Conservation (phyloP, 2,329 filamentous ascomycete species). For the Polytolypa hystricis region DNA sequence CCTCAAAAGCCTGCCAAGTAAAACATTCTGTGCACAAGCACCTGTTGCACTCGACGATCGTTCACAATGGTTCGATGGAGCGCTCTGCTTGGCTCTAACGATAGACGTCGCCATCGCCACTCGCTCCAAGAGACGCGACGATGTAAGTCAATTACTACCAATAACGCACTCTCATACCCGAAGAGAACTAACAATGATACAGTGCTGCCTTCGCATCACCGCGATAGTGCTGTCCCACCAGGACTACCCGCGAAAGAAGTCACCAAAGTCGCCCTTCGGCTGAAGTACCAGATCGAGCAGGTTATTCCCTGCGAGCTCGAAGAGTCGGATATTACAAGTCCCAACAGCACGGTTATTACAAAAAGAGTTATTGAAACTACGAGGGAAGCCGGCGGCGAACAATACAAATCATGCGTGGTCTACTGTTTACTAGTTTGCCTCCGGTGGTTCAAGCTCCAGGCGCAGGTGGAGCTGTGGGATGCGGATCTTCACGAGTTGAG, state of each 20-base stretch:
- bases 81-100: conserved; percentile 21
- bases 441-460: conserved; percentile 70
- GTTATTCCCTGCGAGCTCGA: conserved; percentile 85
- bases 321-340: conserved; percentile 58
- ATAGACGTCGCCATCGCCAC: conserved; percentile 20
- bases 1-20: too few species aligned
- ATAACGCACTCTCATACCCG: neutral
- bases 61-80: conserved; percentile 29
- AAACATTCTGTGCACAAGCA: too few species aligned
- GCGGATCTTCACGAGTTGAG: conserved; percentile 70
- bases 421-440: conserved; percentile 67
- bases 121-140: conserved; percentile 29
- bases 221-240: conserved; percentile 38
- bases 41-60: too few species aligned
- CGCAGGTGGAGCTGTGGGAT: conserved; percentile 78
- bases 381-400: conserved; percentile 63
- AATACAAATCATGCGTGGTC: conserved; percentile 69
- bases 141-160: conserved; percentile 24
- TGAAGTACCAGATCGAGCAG: conserved; percentile 84
- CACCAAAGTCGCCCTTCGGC: conserved; percentile 75
- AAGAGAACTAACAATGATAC: conserved; percentile 1
- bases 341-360: conserved; percentile 81
- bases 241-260: conserved; percentile 68
- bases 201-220: conserved; percentile 36
- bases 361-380: conserved; percentile 67